Percentiles rank a stretch among this genome's conserved stretches.
Conservation (phyloP, 148 eudicot species). For the Silene uniflora region DNA sequence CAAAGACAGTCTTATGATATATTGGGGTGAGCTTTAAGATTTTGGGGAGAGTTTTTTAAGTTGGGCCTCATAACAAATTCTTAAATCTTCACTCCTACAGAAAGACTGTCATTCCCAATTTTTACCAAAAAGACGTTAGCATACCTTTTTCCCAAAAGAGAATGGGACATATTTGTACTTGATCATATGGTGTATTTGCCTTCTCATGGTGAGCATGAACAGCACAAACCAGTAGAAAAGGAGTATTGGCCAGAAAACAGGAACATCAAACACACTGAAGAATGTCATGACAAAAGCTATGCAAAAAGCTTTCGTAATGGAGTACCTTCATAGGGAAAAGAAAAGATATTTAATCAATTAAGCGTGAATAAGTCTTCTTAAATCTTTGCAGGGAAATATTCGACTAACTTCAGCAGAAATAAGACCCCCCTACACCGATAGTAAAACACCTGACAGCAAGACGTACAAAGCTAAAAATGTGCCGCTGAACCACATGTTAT, state of each 20-base stretch:
- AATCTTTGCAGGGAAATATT: background rate
- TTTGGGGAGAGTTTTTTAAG: background rate
- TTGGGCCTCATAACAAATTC: background rate
- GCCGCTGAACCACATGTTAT: background rate
- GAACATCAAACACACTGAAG: conserved; percentile 54
- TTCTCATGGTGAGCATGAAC: conserved; percentile 60
- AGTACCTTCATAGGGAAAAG: conserved; percentile 41
- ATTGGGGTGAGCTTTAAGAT: background rate
- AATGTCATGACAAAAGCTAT: conserved; percentile 52
- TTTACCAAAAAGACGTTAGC: background rate
- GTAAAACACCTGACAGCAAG: background rate
- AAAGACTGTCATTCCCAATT: background rate
- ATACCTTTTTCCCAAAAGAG: conserved; percentile 60
- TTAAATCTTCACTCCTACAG: background rate
- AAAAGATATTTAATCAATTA: background rate
- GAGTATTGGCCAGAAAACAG: conserved; percentile 64
- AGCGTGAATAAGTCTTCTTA: background rate
- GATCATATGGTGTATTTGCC: conserved; percentile 62
- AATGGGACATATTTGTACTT: conserved; percentile 59
- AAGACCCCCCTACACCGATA: background rate
- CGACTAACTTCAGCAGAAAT: background rate
- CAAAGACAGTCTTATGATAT: background rate
- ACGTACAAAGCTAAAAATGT: background rate
- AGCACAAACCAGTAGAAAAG: conserved; percentile 58
- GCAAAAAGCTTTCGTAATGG: conserved; percentile 58